phyloP scores from a whole-genome alignment of 1,139 yeast genomes.

The Diutina ranongensis region DNA sequence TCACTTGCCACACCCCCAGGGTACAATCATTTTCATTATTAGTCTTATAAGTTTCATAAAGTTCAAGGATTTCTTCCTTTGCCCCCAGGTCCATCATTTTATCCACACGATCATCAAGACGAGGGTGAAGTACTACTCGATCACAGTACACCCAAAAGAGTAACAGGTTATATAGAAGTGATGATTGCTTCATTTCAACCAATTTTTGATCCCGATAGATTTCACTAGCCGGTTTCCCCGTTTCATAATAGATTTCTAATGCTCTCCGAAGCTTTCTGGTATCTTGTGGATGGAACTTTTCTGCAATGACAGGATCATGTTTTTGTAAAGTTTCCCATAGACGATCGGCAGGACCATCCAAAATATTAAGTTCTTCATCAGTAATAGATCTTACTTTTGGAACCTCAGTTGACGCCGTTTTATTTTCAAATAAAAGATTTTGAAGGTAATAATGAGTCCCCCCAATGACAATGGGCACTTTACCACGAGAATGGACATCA shows the following conservation, averaged over 20 bases:
- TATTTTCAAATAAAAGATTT: conserved; percentile 59
- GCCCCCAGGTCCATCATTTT: conserved; percentile 67
- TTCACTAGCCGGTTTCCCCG: conserved; percentile 61
- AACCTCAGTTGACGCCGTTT: conserved; percentile 33
- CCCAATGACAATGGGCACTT: conserved; percentile 82
- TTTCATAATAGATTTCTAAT: conserved; percentile 61
- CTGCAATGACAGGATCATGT: conserved; percentile 63
- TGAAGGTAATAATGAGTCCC: conserved; percentile 94
- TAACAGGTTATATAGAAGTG: conserved; percentile 54
- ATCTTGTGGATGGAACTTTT: conserved; percentile 89
- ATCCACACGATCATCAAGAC: conserved; percentile 76
- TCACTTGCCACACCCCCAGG: conserved; percentile 86
- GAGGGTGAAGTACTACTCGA: conserved; percentile 39
- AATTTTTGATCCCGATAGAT: conserved; percentile 51
- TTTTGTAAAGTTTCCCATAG: conserved; percentile 36
- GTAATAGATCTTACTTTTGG: conserved; percentile 15
- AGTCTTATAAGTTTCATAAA: conserved; percentile 33
- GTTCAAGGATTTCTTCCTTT: conserved; percentile 49
- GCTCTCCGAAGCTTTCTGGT: conserved; percentile 68
- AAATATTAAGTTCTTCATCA: conserved; percentile 29
- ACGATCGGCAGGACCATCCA: conserved; percentile 45
- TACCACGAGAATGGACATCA: conserved; percentile 57
- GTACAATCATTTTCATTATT: conserved; percentile 34
- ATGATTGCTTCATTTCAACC: conserved; percentile 30
- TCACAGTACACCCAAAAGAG: conserved; percentile 80